Evolutionary conservation across 257 asterid species (phyloP).

Genomic region (Solanum chilense): DNA sequence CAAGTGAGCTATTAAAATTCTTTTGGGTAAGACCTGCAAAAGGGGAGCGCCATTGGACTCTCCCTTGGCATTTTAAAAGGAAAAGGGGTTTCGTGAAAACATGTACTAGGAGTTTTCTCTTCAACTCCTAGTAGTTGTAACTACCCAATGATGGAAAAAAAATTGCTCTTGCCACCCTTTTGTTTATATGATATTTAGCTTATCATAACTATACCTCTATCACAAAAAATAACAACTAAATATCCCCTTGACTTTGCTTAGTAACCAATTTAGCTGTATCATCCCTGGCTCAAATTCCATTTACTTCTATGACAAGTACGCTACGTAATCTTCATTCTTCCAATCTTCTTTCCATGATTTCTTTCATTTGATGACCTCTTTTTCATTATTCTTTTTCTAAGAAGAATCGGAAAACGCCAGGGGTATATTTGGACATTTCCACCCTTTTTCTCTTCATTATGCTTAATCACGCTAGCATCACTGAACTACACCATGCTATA

Average conservation of each 20-base stretch:
- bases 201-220: neutral
- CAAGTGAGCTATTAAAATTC: neutral
- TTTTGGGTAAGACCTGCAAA: neutral
- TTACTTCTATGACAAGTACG: neutral
- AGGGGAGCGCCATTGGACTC: neutral
- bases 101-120: neutral
- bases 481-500: neutral
- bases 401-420: neutral
- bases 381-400: neutral
- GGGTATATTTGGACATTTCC: neutral
- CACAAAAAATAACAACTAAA: neutral
- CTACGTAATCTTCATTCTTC: neutral
- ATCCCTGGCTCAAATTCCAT: neutral
- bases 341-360: neutral
- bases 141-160: neutral
- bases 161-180: neutral
- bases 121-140: neutral
- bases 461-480: neutral
- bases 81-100: neutral
- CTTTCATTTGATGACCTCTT: neutral
- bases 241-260: neutral
- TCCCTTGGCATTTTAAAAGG: neutral
- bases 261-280: neutral
- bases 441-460: neutral
- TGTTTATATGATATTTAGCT: neutral